A percentile compares a stretch with the other conserved stretches of the same genome.
Conservation (phyloP, 139 green algal species). For the Chlorella ohadii region DNA sequence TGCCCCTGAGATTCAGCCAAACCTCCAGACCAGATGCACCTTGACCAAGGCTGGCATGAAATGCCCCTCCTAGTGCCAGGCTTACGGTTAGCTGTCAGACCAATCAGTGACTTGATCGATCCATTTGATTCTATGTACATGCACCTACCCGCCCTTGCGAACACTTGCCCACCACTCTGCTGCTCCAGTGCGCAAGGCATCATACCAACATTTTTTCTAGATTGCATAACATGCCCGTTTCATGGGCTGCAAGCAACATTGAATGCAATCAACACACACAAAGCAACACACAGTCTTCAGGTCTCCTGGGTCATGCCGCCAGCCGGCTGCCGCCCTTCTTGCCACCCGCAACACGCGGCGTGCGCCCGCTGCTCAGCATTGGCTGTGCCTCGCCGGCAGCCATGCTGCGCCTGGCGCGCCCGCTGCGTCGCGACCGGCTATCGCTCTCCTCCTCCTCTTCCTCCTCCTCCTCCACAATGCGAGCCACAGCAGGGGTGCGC, state of each 20-base stretch:
- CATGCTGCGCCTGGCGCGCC: background rate
- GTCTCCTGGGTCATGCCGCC: background rate
- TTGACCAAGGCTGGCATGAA: too few relatives aligned
- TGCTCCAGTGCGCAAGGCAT: too few relatives aligned
- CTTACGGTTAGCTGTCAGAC: too few relatives aligned
- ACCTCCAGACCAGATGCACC: too few relatives aligned
- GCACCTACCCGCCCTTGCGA: too few relatives aligned
- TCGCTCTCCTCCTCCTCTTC: background rate
- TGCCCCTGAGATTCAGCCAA: too few relatives aligned
- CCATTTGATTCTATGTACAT: too few relatives aligned
- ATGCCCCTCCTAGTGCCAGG: too few relatives aligned
- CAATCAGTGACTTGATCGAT: too few relatives aligned
- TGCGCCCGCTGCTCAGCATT: background rate
- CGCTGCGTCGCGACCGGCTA: background rate
- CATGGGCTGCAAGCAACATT: background rate
- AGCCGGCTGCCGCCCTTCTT: constrained; percentile 3
- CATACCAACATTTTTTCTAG: too few relatives aligned
- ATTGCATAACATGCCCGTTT: too few relatives aligned
- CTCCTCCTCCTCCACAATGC: constrained; percentile 1
- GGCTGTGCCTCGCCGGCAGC: constrained; percentile 1
- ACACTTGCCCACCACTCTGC: too few relatives aligned
- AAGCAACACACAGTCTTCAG: background rate
- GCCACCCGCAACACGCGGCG: background rate
- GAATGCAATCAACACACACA: background rate
- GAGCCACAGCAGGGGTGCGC: constrained; percentile 2